Conservation (phyloP, 2,329 filamentous ascomycete species). For the Metarhizium humberi region DNA sequence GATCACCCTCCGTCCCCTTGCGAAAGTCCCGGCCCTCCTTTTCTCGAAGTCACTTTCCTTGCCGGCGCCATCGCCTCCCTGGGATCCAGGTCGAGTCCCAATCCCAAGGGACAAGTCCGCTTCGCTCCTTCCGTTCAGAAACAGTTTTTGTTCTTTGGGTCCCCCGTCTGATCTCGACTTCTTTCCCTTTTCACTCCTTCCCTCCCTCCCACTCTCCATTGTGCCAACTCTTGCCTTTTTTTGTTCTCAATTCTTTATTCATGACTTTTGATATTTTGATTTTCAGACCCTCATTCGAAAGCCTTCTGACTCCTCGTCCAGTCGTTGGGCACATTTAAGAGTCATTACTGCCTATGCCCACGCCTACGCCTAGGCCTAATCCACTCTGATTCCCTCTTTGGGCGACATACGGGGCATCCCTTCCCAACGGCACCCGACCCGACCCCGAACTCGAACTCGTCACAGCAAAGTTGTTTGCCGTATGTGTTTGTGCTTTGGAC, state of each 20-base stretch:
- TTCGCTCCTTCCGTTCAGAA: constrained; percentile 6
- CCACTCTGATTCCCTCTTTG: constrained; percentile 4
- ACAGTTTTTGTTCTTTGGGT: constrained; percentile 6
- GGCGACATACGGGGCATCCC: background rate
- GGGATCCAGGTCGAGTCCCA: background rate
- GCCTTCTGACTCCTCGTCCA: background rate
- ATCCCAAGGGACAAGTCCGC: background rate
- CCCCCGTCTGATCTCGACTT: constrained; percentile 7
- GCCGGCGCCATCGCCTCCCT: constrained; percentile 4
- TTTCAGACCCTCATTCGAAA: background rate
- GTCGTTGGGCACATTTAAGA: background rate
- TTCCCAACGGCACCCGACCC: background rate
- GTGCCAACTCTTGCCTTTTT: constrained; percentile 2
- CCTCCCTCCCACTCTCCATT: constrained; percentile 1
- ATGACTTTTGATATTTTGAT: background rate
- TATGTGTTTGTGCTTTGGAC: background rate
- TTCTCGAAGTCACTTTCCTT: constrained; percentile 1
- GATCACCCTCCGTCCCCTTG: constrained; percentile 6
- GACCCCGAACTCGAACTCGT: background rate
- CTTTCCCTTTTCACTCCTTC: constrained; percentile 5
- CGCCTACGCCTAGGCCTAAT: constrained; percentile 2
- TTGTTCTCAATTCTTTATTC: constrained; percentile 1
- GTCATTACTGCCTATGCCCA: too few relatives aligned
- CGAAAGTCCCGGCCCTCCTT: constrained; percentile 8
- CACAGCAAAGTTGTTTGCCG: background rate